phyloP scores from a whole-genome alignment of 2,329 filamentous ascomycete genomes.

The Mycocentrospora acerina region DNA sequence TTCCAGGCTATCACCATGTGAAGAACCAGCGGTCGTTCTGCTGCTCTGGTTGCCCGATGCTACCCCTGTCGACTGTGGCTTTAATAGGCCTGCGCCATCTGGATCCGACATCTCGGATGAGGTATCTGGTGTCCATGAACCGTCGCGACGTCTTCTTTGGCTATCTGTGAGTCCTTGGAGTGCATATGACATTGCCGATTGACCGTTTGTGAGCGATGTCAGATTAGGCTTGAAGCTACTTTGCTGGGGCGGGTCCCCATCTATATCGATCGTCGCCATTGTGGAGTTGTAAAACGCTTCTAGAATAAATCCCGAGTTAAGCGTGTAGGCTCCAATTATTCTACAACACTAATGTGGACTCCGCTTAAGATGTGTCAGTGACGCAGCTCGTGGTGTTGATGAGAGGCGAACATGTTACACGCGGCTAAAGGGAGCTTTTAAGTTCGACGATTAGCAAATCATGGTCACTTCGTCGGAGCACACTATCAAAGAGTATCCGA shows the following conservation, averaged over 20 bases:
- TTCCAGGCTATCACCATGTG: conserved; percentile 24
- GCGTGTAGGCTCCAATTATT: not conserved
- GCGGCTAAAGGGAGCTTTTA: not conserved
- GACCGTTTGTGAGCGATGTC: conserved; percentile 15
- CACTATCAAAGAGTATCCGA: conserved; percentile 11
- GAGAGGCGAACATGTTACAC: conserved; percentile 3
- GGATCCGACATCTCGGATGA: conserved; percentile 34
- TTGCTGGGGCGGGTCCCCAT: conserved; percentile 1
- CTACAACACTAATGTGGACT: conserved; percentile 6
- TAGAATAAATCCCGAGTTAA: not conserved
- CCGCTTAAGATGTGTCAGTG: conserved; percentile 10
- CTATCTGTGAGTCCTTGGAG: conserved; percentile 29
- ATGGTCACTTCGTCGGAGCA: conserved; percentile 2
- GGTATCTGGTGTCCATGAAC: conserved; percentile 31
- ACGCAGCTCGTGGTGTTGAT: conserved; percentile 11
- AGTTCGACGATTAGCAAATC: not conserved
- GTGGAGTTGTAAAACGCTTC: not conserved
- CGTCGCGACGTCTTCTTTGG: conserved; percentile 17
- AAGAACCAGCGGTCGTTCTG: conserved; percentile 27
- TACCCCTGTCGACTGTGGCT: conserved; percentile 40
- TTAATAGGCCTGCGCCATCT: conserved; percentile 46
- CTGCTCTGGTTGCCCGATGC: conserved; percentile 36
- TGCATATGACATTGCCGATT: conserved; percentile 29
- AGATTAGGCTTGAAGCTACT: conserved; percentile 9
- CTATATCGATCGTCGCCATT: conserved; percentile 9